Evolutionary conservation across 1,284 basidiomycete genomes (phyloP).

Genomic region (Trichosporon ovoides): DNA sequence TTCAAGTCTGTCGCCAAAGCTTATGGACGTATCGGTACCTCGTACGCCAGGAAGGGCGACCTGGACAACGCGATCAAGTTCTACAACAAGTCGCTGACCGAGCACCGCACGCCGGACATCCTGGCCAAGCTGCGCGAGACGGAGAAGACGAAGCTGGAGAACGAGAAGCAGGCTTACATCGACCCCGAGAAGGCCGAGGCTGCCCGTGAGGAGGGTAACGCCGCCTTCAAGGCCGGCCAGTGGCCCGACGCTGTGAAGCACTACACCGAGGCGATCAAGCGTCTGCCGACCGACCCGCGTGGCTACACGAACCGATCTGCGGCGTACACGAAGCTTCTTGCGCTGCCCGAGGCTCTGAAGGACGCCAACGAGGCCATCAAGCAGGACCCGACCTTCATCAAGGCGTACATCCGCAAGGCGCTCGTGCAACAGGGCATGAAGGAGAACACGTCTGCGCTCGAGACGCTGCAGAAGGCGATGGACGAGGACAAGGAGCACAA

Average conservation of each 20-base stretch:
- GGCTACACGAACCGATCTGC: conserved; percentile 97
- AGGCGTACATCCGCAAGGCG: conserved; percentile 92
- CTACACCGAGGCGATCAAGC: conserved; percentile 95
- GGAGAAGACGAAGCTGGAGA: conserved; percentile 74
- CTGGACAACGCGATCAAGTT: conserved; percentile 74
- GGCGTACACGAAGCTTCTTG: conserved; percentile 91
- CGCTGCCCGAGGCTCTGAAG: conserved; percentile 92
- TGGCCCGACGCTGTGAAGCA: conserved; percentile 87
- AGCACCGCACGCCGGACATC: conserved; percentile 92
- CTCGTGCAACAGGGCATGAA: conserved; percentile 85
- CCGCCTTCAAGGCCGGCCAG: conserved; percentile 83
- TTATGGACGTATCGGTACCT: conserved; percentile 79
- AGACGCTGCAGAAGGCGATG: conserved; percentile 66
- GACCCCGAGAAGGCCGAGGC: conserved; percentile 76
- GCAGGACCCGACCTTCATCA: conserved; percentile 84
- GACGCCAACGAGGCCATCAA: conserved; percentile 91
- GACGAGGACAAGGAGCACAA: conserved; percentile 71
- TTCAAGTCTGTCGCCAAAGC: conserved; percentile 63
- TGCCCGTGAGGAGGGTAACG: conserved; percentile 89
- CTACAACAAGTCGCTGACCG: conserved; percentile 86
- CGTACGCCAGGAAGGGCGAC: conserved; percentile 80
- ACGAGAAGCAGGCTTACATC: conserved; percentile 77
- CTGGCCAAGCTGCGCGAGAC: conserved; percentile 81
- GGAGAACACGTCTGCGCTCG: conserved; percentile 80
- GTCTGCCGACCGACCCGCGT: conserved; percentile 80